Evolutionary conservation across 2,329 filamentous ascomycete species (phyloP).

Genomic region (Teratosphaeria destructans): DNA sequence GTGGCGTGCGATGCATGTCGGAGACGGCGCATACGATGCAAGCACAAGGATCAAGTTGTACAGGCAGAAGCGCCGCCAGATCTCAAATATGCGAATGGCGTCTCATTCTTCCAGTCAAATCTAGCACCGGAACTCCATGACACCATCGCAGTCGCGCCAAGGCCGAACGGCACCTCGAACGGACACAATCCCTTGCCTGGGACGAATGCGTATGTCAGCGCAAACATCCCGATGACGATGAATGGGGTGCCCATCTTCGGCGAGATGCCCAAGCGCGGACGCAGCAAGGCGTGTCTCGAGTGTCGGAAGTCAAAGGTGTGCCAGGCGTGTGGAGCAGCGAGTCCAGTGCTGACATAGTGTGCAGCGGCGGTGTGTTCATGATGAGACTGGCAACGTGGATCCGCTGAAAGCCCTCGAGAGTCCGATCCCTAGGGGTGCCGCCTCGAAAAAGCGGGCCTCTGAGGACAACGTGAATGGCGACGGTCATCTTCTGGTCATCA

Average conservation of each 20-base stretch:
- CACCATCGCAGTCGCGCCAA: conserved; percentile 14
- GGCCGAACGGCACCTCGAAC: background rate
- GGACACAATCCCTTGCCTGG: conserved; percentile 15
- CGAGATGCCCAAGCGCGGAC: conserved; percentile 23
- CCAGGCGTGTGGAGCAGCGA: conserved; percentile 5
- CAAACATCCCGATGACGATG: conserved; percentile 38
- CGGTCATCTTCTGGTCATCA: conserved; percentile 15
- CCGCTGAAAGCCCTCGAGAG: conserved; percentile 53
- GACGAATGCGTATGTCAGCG: conserved; percentile 23
- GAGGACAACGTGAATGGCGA: conserved; percentile 24
- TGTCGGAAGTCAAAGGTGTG: conserved; percentile 58
- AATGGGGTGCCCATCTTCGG: conserved; percentile 50
- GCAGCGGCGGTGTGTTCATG: conserved; percentile 56
- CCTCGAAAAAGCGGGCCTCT: conserved; percentile 43
- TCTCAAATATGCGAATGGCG: conserved; percentile 6
- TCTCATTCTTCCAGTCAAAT: conserved; percentile 8
- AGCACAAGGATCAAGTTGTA: conserved; percentile 48
- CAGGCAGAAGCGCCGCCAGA: conserved; percentile 11
- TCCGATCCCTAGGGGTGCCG: conserved; percentile 48
- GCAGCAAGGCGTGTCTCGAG: conserved; percentile 55
- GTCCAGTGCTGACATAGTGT: conserved; percentile 7
- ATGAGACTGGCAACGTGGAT: conserved; percentile 54
- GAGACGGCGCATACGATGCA: conserved; percentile 51
- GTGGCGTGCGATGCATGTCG: conserved; percentile 54
- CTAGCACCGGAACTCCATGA: conserved; percentile 16